Evolutionary conservation across 371 early-diverging fungal genomes (phyloP).

Genomic region (Apophysomyces elegans): DNA sequence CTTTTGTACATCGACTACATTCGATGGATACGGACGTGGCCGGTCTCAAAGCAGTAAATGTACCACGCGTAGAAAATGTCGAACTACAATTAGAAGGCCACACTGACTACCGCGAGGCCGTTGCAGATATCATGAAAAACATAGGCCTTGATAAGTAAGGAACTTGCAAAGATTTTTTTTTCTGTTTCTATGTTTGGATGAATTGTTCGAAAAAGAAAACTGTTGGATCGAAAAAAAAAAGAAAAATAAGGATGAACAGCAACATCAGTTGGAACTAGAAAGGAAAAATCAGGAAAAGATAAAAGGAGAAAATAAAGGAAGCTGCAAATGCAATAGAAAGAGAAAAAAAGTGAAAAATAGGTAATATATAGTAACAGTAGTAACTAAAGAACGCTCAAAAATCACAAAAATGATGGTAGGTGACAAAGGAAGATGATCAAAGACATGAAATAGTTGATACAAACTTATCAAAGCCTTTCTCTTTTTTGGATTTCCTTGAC

Average conservation of each 20-base stretch:
- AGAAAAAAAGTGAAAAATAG: background rate
- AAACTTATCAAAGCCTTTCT: constrained; percentile 7
- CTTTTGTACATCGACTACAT: constrained; percentile 74
- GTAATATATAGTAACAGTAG: constrained; percentile 9
- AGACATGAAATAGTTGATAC: constrained; percentile 3
- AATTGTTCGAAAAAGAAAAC: constrained; percentile 3
- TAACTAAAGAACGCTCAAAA: constrained; percentile 9
- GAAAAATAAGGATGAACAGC: background rate
- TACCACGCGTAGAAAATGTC: constrained; percentile 76
- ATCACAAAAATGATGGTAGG: background rate
- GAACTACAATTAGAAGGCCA: constrained; percentile 86
- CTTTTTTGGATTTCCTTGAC: background rate
- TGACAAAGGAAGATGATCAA: constrained; percentile 1
- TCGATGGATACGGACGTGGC: constrained; percentile 75
- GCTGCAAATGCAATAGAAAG: constrained; percentile 3
- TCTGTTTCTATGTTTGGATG: constrained; percentile 8
- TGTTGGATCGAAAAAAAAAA: background rate
- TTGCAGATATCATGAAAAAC: constrained; percentile 27
- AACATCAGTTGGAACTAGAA: background rate
- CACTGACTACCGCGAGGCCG: constrained; percentile 71
- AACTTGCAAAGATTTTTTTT: background rate
- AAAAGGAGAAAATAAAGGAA: background rate
- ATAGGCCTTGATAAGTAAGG: constrained; percentile 8
- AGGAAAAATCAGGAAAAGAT: background rate
- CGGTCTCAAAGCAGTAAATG: constrained; percentile 74